Evolutionary conservation across 257 asterid species (phyloP), one percentile per base, ranked within the genome.

Genomic region (Vinca minor): DNA sequence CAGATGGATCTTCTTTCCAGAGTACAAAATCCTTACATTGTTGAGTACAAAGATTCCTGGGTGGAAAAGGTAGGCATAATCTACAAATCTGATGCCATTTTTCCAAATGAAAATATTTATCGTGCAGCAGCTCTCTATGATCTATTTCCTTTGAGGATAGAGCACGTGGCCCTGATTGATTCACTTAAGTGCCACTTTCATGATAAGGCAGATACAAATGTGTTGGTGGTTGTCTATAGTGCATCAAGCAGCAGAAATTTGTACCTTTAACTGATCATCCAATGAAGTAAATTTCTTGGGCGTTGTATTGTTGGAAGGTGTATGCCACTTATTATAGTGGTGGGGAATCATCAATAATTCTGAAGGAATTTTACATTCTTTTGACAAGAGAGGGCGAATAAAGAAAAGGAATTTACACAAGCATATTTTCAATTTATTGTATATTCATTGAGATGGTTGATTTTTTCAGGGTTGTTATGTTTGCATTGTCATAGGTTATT

Each of bases 41-140:
- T 93, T 68, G 97, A 93, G 69, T 89, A 93, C 83, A 93, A 85
- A 84, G 97, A 93, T 78, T 93, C 99, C 49, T 93, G 99, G 99
- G 99, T 93, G 77, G 99, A 93, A 77, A 89, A 87, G 96, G 99
- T 93, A 71, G 8, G 85, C 55, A 60, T 63, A 45, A 26, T 56
- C 35, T 48, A 39, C 31, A 39, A 18, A 46, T 3, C n/a, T 7
- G 15, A 1, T 20, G 4, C 36, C 35, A 14, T 20, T 6, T 45
- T 63, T 0, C 5, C 58, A 14, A 66, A 25, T 25, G 1, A 41
- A 54, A 39, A 20, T 26, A 12, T 13, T 12, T 11, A 18, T 42
- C 39, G 1, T 26, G 28, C 66, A 28, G 9, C 41, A 45, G 34
- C 17, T 21, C 8, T 56, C 41, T 42, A 11, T 4, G 28, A 5